Percentiles rank a stretch among this genome's conserved stretches.
These are phyloP conservation scores for Fragilaria crotonensis DNA, from an alignment of 108 stramenopile species.

Conservation along the genomic window DNA sequence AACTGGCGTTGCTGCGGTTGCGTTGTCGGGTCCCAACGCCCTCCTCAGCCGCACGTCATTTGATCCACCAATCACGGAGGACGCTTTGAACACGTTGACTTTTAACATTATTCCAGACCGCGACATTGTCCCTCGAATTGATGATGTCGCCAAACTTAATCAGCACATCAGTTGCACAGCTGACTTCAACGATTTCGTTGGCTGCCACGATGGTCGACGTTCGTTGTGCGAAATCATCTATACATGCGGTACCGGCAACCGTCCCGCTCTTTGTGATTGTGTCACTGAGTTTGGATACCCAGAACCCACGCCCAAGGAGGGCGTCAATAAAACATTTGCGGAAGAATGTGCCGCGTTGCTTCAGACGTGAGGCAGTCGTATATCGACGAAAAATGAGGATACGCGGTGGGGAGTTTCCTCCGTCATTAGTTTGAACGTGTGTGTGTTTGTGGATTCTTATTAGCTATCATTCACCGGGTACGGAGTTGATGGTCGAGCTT, in stretches of 20 bases:
- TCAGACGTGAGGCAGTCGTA: too few relatives aligned
- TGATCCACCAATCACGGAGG: constrained; percentile 47
- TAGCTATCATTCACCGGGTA: too few relatives aligned
- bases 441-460: too few relatives aligned
- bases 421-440: too few relatives aligned
- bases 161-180: constrained; percentile 41
- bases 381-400: too few relatives aligned
- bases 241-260: constrained; percentile 35
- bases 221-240: constrained; percentile 46
- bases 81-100: constrained; percentile 35
- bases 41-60: constrained; percentile 38
- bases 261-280: constrained; percentile 61
- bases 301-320: constrained; percentile 18
- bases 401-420: too few relatives aligned
- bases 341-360: constrained; percentile 19
- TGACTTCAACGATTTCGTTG: constrained; percentile 9
- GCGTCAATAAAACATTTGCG: constrained; percentile 9
- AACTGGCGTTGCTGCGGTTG: constrained; percentile 38
- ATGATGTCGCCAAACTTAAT: constrained; percentile 22
- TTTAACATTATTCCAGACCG: constrained; percentile 66
- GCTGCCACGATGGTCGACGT: constrained; percentile 23
- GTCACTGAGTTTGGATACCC: constrained; percentile 27
- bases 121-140: constrained; percentile 50
- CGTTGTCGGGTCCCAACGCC: constrained; percentile 64
- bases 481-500: too few relatives aligned